Base-by-base conservation (phyloP, 129 eudicot species). In the carrot (Daucus carota) region DNA sequence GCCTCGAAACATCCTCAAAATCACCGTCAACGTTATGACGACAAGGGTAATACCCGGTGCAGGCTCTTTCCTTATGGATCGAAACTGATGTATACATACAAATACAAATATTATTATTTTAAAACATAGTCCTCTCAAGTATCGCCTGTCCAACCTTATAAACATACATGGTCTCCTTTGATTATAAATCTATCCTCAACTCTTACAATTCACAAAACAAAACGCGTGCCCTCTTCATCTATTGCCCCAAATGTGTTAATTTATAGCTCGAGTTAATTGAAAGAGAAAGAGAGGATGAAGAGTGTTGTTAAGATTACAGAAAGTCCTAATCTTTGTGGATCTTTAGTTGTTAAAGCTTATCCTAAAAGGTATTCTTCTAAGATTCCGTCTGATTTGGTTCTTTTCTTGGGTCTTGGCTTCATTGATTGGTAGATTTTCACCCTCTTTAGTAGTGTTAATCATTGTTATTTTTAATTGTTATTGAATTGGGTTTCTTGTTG, bases 371-470 rank as follows among this genome's bases (percentile, higher is more conserved):
- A 92, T 42, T 89, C 97, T 76, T 92, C 97, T 85, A 89, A 89
- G 91, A 89, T 92, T 91, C 97, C 97, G 11, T 92, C 97, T 79
- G 97, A 92, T 92, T 86, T 89, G 80, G 96, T 89, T 59, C 97
- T 92, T 66, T 92, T 92, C 81, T 84, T 92, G 85, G 97, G 97
- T 59, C 97, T 92, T 77, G 97, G 97, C 20, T 91, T 91, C 86
- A 92, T 92, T 73, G 96, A 92, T 78, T 92, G 97, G 97, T 92
- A 92, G 85, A 29, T 31, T 59, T 52, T 28, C 42, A 5, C 38
- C 18, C 29, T 40, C 14, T 33, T 10, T 1, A n/a, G n/a, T n/a
- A n/a, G n/a, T n/a, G n/a, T n/a, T n/a, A n/a, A n/a, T n/a, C n/a
- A n/a, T 75, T 43, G 6, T 6, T 13, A 20, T 31, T 29, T 76